Base-by-base conservation (phyloP, 208 protist genomes). In the Leishmania braziliensis region DNA sequence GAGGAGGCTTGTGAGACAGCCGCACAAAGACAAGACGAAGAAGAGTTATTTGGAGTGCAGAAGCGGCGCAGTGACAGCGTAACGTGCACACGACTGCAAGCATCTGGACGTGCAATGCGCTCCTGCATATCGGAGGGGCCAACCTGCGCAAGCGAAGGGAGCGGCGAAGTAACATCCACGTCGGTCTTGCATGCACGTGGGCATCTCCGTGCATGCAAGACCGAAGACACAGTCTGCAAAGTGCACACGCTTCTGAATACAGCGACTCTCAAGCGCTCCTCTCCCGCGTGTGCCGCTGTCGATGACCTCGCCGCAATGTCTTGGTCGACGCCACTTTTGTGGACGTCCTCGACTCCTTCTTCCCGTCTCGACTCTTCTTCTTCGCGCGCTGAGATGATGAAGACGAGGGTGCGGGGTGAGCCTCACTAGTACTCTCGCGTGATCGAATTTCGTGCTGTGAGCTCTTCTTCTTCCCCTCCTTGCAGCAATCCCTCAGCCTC, bases 271-370 rank as follows among this genome's bases (percentile, higher is more conserved):
- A 33, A 48, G 20, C 23, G 53, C 26, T 73, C 69, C n/a, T 54
- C 46, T 46, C 69, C 53, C 20, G 51, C 33, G 50, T 48, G 72
- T 3, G 60, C 9, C 29, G 63, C 36, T 62, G 29, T 54, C 8
- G 16, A 58, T 68, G 68, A n/a, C 10, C 33, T 26, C 5, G 50
- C 72, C 16, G 51, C 36, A 53, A 39, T 39, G 72, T 18, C 18
- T 26, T 77, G 29, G 72, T 33, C 48, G 48, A 48, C 20, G 33
- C 68, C 80, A 29, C 46, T 50, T 84, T 84, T 43, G 53, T 58
- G 5, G 75, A 43, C n/a, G 36, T 20, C 16, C 33, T 68, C 33
- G 36, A 43, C 68, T 72, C 80, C 58, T 80, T 84, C 68, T 79
- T 80, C 10, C 75, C 75, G n/a, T 80, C 68, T 20, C 54, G 75